phyloP scores from a whole-genome alignment of 225 moss, liverwort and hornwort species.

The Sphagnum contortum region DNA sequence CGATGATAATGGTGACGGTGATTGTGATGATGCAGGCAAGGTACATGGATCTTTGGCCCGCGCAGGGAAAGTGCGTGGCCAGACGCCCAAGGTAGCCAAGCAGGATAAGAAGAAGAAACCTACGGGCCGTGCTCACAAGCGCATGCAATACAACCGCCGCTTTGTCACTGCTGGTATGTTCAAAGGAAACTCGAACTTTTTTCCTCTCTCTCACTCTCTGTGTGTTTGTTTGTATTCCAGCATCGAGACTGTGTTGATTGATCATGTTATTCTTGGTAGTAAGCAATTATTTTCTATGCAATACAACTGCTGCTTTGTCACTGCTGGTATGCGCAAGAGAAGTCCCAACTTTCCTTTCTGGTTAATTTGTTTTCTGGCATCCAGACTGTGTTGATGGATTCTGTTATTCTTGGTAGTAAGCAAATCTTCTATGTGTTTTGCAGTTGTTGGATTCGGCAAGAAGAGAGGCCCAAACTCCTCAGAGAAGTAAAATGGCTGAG shows the following conservation, averaged over 20 bases:
- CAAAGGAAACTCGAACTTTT: too few species aligned
- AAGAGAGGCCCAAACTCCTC: constrained; percentile 80
- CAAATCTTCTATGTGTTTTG: not conserved
- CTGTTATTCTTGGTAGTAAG: not conserved
- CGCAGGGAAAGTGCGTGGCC: constrained; percentile 78
- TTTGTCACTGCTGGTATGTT: constrained; percentile 63
- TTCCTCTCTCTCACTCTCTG: too few species aligned
- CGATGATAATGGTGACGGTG: not conserved
- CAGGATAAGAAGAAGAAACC: constrained; percentile 88
- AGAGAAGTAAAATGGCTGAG: constrained; percentile 38
- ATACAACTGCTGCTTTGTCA: too few species aligned
- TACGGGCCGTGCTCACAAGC: constrained; percentile 70
- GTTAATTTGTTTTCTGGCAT: not conserved
- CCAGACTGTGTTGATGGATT: not conserved
- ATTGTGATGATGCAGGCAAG: constrained; percentile 41
- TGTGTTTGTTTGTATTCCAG: too few species aligned
- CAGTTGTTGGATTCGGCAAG: constrained; percentile 78
- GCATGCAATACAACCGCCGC: constrained; percentile 74
- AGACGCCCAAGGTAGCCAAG: constrained; percentile 72
- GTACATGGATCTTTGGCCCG: constrained; percentile 80
- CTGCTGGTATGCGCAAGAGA: too few species aligned
- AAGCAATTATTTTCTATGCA: too few species aligned
- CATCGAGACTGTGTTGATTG: too few species aligned
- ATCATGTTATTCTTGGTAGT: too few species aligned
- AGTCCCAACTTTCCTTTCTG: not conserved